phyloP scores from a whole-genome alignment of 2,329 filamentous ascomycete genomes.

The Sclerotinia subarctica region DNA sequence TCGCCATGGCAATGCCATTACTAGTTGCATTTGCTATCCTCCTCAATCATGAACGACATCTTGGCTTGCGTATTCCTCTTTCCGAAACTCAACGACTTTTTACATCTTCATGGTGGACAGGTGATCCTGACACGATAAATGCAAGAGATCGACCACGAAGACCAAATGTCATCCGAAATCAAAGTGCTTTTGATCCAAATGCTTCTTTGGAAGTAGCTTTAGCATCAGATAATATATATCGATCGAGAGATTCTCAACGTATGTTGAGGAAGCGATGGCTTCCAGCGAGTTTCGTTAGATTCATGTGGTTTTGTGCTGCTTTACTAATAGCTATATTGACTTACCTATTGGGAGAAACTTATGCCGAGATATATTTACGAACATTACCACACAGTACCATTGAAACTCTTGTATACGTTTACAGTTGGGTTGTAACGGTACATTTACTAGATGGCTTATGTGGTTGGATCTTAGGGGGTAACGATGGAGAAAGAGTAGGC shows the following conservation, averaged over 20 bases:
- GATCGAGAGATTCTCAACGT: slow-evolving; percentile 25
- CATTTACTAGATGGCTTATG: slow-evolving; percentile 62
- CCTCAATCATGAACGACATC: slow-evolving; percentile 60
- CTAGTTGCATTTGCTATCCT: slow-evolving; percentile 62
- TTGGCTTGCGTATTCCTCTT: slow-evolving; percentile 57
- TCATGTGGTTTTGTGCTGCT: slow-evolving; percentile 66
- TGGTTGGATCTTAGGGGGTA: slow-evolving; percentile 64
- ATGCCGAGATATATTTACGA: slow-evolving; percentile 65
- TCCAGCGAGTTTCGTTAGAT: slow-evolving; percentile 64
- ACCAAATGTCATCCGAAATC: slow-evolving; percentile 39
- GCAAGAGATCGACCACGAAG: slow-evolving; percentile 42
- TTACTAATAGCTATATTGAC: slow-evolving; percentile 61
- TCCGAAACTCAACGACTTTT: slow-evolving; percentile 67
- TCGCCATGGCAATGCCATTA: slow-evolving; percentile 68
- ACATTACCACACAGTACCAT: slow-evolving; percentile 64
- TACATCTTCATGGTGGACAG: slow-evolving; percentile 63
- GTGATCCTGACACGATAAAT: slow-evolving; percentile 47
- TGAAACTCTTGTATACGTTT: slow-evolving; percentile 67
- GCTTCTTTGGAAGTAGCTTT: slow-evolving; percentile 36
- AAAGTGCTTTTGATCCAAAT: slow-evolving; percentile 34
- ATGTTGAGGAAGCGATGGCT: slow-evolving; percentile 48
- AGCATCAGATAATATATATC: slow-evolving; percentile 28
- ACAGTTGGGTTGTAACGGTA: slow-evolving; percentile 66
- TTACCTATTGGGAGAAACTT: slow-evolving; percentile 66
- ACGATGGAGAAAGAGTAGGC: slow-evolving; percentile 63